Percentiles rank a stretch among this genome's conserved stretches.
Evolutionary conservation across 2,329 filamentous ascomycete species (phyloP).

Genomic region (Clarireedia hainanense): DNA sequence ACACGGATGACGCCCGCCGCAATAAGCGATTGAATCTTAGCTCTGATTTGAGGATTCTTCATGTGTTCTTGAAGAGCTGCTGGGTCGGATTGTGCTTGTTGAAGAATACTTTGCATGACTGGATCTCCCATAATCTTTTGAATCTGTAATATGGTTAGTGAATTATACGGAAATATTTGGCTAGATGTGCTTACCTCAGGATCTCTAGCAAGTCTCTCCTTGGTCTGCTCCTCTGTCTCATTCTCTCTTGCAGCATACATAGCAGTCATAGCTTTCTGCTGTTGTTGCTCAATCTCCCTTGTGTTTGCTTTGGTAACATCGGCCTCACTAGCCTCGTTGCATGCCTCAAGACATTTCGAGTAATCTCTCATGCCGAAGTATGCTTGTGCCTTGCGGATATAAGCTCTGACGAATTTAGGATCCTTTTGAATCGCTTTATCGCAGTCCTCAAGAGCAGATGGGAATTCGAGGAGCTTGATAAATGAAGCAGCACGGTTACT

Average conservation of each 20-base stretch:
- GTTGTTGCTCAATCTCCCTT: slow-evolving; percentile 87
- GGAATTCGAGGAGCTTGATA: slow-evolving; percentile 94
- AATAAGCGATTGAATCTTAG: slow-evolving; percentile 64
- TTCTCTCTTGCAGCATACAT: slow-evolving; percentile 89
- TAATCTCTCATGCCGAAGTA: slow-evolving; percentile 98
- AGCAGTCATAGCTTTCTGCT: slow-evolving; percentile 82
- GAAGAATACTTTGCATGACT: slow-evolving; percentile 94
- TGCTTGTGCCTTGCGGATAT: slow-evolving; percentile 92
- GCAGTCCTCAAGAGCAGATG: slow-evolving; percentile 87
- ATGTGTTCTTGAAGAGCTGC: slow-evolving; percentile 94
- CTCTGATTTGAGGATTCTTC: slow-evolving; percentile 77
- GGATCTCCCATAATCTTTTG: slow-evolving; percentile 89
- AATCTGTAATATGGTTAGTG: slow-evolving; percentile 43
- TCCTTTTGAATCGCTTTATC: slow-evolving; percentile 87
- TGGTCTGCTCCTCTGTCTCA: slow-evolving; percentile 93
- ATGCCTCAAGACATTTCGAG: slow-evolving; percentile 86
- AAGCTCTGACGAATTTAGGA: slow-evolving; percentile 86
- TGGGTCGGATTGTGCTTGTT: slow-evolving; percentile 91
- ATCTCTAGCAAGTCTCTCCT: slow-evolving; percentile 81
- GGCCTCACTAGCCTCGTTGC: slow-evolving; percentile 68
- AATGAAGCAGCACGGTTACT: slow-evolving; percentile 96
- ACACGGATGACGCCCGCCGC: slow-evolving; percentile 78
- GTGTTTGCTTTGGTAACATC: slow-evolving; percentile 73
- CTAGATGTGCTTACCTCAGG: slow-evolving; percentile 61
- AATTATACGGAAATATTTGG: background rate